phyloP scores from a whole-genome alignment of 1,284 basidiomycete genomes.

The Peniophora sp. region DNA sequence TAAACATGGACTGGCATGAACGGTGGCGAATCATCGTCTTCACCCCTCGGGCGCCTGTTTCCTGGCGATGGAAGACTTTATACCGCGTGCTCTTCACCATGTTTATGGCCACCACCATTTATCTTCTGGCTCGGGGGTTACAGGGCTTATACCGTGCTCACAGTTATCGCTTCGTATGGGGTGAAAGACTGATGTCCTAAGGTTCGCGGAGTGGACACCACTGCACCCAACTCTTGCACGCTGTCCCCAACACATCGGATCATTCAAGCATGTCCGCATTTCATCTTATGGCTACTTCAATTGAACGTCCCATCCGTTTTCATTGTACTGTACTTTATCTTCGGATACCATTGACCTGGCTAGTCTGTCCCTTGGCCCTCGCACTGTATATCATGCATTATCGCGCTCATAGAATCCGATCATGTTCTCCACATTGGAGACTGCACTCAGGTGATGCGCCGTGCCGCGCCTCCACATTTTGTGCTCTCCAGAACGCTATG shows the following conservation, averaged over 20 bases:
- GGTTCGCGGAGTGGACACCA: no score
- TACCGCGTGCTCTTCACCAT: constrained; percentile 24
- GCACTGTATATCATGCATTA: not conserved
- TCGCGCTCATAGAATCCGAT: not conserved
- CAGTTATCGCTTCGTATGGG: constrained; percentile 66
- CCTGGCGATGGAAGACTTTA: constrained; percentile 52
- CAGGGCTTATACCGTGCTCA: constrained; percentile 38
- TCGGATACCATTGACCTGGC: no score
- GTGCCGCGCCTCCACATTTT: no score
- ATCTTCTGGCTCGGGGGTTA: constrained; percentile 56
- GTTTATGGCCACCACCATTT: constrained; percentile 50
- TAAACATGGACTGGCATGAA: constrained; percentile 66
- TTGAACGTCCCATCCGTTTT: no score
- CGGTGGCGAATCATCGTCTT: constrained; percentile 66
- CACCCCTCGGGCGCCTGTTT: constrained; percentile 59
- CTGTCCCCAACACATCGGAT: no score
- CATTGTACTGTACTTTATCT: no score
- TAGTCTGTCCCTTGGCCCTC: not conserved
- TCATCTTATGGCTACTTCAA: no score
- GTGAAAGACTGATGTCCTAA: constrained; percentile 64
- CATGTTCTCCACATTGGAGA: no score
- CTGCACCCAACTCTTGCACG: constrained; percentile 1
- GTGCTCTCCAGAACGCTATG: no score
- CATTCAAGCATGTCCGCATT: no score
- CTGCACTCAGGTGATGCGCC: no score